Conservation (phyloP, 116 monocot species). For the Phalaenopsis hybrid region DNA sequence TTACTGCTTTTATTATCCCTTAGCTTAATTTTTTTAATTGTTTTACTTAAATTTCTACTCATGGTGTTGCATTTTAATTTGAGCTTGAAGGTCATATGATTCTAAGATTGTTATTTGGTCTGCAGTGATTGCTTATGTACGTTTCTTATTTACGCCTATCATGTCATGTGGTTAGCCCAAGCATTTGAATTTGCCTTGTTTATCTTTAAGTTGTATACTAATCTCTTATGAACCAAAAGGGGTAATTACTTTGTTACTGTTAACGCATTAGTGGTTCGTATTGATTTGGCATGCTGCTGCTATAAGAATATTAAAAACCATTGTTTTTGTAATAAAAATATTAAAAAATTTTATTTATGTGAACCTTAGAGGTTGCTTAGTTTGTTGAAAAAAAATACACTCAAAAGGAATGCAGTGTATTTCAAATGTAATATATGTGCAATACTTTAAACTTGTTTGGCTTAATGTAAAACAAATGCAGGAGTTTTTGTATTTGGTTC, state of each 20-base stretch:
- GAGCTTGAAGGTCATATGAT: neutral
- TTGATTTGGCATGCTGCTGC: neutral
- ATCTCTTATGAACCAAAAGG: neutral
- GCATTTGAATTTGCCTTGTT: neutral
- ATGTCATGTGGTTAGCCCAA: neutral
- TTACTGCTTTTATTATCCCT: neutral
- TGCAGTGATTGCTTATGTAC: neutral
- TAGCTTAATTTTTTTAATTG: neutral
- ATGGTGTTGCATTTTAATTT: neutral
- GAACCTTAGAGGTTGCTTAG: no score
- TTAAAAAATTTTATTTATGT: no score
- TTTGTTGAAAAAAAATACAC: no score
- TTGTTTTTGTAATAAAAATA: neutral
- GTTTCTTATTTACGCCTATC: neutral
- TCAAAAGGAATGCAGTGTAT: no score
- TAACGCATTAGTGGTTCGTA: neutral
- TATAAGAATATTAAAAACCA: neutral
- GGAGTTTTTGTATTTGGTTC: no score
- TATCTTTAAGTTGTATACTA: neutral
- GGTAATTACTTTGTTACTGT: no score
- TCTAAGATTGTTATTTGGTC: neutral
- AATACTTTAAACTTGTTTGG: no score
- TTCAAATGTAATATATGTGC: no score
- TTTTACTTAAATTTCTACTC: neutral
- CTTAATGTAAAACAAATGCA: no score